These are phyloP conservation scores for Agrostemma githago DNA, from an alignment of 148 eudicot genomes.

Conservation along the genomic window DNA sequence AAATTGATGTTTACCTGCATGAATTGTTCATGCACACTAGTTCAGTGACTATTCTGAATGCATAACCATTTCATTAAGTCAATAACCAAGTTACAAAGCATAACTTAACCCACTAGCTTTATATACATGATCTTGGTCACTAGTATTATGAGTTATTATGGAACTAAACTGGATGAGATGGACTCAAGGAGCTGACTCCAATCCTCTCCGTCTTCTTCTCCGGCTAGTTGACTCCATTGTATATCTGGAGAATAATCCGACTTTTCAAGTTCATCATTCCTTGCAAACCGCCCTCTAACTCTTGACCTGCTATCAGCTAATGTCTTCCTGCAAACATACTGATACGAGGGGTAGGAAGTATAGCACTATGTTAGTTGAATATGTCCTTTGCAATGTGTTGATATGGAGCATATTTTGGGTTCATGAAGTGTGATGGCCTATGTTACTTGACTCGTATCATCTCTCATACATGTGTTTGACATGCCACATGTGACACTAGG, in stretches of 20 bases:
- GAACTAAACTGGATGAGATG: slow-evolving; percentile 31
- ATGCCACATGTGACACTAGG: background rate
- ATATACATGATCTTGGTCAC: slow-evolving; percentile 20
- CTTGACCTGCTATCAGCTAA: slow-evolving; percentile 89
- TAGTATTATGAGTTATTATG: slow-evolving; percentile 15
- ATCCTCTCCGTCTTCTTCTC: slow-evolving; percentile 43
- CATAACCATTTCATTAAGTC: background rate
- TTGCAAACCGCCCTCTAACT: slow-evolving; percentile 79
- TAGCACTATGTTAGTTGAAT: background rate
- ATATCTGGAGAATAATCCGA: slow-evolving; percentile 20
- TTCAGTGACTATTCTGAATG: slow-evolving; percentile 16
- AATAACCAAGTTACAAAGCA: slow-evolving; percentile 12
- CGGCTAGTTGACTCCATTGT: slow-evolving; percentile 35
- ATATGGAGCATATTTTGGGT: background rate
- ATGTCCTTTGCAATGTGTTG: background rate
- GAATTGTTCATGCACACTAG: slow-evolving; percentile 21
- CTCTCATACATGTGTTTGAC: background rate
- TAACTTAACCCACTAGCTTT: slow-evolving; percentile 3
- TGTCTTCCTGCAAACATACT: slow-evolving; percentile 94
- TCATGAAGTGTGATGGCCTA: background rate
- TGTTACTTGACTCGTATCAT: background rate
- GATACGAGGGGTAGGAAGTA: slow-evolving; percentile 10
- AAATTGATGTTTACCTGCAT: slow-evolving; percentile 21
- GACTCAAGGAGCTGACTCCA: slow-evolving; percentile 56
- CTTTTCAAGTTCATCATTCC: slow-evolving; percentile 52